These are phyloP conservation scores for Linum lewisii DNA, from an alignment of 345 rosid species.

Conservation along the genomic window DNA sequence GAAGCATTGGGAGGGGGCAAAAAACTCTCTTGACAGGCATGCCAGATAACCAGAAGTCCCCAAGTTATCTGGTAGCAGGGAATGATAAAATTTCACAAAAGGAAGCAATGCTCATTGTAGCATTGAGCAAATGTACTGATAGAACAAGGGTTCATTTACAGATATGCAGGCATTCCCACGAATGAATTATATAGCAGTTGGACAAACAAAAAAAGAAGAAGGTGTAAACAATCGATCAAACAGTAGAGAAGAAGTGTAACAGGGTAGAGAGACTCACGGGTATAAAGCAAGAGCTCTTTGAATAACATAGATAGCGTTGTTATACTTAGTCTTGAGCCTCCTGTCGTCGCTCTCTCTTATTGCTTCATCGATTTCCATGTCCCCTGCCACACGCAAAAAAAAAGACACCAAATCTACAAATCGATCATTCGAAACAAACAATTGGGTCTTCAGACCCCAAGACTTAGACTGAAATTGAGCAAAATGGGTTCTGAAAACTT, in stretches of 20 bases:
- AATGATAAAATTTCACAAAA: too few species aligned
- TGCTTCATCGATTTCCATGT: slow-evolving; percentile 90
- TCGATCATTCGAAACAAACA: slow-evolving; percentile 1
- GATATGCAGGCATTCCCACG: background rate
- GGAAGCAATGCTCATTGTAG: too few species aligned
- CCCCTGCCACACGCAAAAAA: slow-evolving; percentile 20
- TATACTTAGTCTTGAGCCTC: slow-evolving; percentile 88
- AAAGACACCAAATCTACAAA: slow-evolving; percentile 8
- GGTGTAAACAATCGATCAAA: slow-evolving; percentile 1
- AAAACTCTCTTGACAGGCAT: background rate
- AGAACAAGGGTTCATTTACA: too few species aligned
- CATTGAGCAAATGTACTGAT: too few species aligned
- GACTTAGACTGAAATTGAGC: too few species aligned
- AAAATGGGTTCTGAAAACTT: too few species aligned
- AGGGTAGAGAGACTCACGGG: slow-evolving; percentile 45
- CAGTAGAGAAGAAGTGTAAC: slow-evolving; percentile 1
- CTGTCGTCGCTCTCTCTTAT: slow-evolving; percentile 70
- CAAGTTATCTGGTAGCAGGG: background rate
- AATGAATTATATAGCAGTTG: background rate
- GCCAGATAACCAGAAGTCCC: background rate
- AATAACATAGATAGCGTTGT: slow-evolving; percentile 82
- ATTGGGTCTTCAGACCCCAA: slow-evolving; percentile 5
- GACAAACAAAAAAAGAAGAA: background rate
- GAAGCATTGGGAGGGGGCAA: background rate
- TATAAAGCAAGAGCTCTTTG: slow-evolving; percentile 81